phyloP scores from a whole-genome alignment of 495 filamentous ascomycete species.

The Neurospora sp. region DNA sequence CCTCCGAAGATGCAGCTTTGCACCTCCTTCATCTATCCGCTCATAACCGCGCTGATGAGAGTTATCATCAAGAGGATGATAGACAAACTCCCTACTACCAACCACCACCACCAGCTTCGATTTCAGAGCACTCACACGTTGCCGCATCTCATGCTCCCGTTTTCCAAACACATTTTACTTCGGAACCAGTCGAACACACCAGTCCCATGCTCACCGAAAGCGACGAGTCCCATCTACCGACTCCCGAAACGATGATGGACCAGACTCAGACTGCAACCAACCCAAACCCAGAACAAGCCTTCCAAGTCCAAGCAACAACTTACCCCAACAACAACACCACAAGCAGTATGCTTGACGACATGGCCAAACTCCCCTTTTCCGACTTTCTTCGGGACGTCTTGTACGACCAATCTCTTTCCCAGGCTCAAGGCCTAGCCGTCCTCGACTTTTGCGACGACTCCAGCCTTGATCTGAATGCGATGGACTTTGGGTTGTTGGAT shows the following conservation, averaged over 20 bases:
- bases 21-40: conserved; percentile 27
- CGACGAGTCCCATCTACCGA: conserved; percentile 19
- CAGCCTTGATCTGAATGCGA: conserved; percentile 49
- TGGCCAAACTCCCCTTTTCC: conserved; percentile 20
- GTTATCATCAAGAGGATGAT: conserved; percentile 3
- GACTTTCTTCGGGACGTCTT: conserved; percentile 29
- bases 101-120: neutral
- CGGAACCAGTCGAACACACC: neutral
- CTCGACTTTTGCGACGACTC: conserved; percentile 42
- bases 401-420: conserved; percentile 22
- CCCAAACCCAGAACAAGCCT: neutral
- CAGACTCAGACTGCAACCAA: conserved; percentile 4
- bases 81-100: neutral
- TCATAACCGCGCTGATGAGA: conserved; percentile 10
- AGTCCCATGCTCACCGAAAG: conserved; percentile 7
- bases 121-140: neutral
- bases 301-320: neutral
- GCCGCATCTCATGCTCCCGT: neutral
- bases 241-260: conserved; percentile 20
- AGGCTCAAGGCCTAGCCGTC: conserved; percentile 26
- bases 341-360: conserved; percentile 2
- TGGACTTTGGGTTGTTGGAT: conserved; percentile 50
- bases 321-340: conserved; percentile 8
- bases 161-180: neutral
- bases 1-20: conserved; percentile 27